Percentiles rank a stretch among this genome's conserved stretches.
These are phyloP conservation scores for Auriscalpium microsporum DNA, from an alignment of 768 basidiomycete genomes.

Conservation along the genomic window DNA sequence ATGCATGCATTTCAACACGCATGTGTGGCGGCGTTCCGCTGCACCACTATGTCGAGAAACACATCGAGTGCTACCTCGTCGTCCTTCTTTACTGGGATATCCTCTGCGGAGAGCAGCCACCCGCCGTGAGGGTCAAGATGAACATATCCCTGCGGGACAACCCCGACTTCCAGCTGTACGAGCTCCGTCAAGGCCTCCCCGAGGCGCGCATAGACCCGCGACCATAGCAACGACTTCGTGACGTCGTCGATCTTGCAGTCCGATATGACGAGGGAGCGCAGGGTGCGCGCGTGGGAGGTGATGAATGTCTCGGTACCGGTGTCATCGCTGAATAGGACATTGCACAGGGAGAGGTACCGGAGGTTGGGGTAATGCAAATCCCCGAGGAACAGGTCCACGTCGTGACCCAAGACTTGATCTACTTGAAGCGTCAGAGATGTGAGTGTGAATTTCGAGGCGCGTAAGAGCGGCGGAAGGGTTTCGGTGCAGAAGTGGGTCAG, in stretches of 20 bases:
- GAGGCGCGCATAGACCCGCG: too few relatives aligned
- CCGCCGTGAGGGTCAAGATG: too few relatives aligned
- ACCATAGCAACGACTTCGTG: too few relatives aligned
- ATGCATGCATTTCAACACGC: too few relatives aligned
- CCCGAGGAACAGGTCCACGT: neutral
- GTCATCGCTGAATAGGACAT: neutral
- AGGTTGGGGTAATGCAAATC: neutral
- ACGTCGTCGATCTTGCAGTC: neutral
- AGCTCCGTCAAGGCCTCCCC: too few relatives aligned
- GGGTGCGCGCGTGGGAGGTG: neutral
- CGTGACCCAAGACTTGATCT: neutral
- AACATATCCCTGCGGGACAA: too few relatives aligned
- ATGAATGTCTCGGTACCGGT: neutral
- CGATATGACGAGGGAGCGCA: neutral
- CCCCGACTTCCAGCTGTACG: too few relatives aligned
- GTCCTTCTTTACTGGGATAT: too few relatives aligned
- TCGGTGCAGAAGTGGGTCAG: neutral
- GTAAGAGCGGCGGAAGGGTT: neutral
- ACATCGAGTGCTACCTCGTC: too few relatives aligned
- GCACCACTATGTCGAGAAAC: too few relatives aligned
- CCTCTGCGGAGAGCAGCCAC: too few relatives aligned
- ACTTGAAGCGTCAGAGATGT: neutral
- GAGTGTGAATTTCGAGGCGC: neutral
- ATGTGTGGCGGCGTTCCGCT: too few relatives aligned
- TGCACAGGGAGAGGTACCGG: neutral